Conservation (phyloP, 148 eudicot genomes). For the Selenicereus undatus region DNA sequence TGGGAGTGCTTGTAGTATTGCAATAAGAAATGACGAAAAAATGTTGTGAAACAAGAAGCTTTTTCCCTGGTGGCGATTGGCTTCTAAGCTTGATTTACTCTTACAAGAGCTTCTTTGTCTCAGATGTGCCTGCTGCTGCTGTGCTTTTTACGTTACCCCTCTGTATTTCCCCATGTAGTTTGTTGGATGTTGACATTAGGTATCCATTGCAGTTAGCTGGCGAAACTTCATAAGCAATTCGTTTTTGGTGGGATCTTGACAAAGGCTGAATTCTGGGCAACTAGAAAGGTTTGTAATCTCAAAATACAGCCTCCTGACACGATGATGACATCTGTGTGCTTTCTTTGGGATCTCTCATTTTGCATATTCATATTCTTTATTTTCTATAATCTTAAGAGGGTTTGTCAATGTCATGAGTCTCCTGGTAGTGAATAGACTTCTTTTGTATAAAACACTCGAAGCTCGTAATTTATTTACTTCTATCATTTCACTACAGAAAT, state of each 20-base stretch:
- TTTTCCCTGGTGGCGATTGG: too few relatives aligned
- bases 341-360: background rate
- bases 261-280: slow-evolving; percentile 96
- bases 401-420: background rate
- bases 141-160: background rate
- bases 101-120: background rate
- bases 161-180: slow-evolving; percentile 2
- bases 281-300: slow-evolving; percentile 70
- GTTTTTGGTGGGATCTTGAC: slow-evolving; percentile 67
- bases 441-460: background rate
- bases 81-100: too few relatives aligned
- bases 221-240: slow-evolving; percentile 80
- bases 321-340: background rate
- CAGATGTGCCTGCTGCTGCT: background rate
- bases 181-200: slow-evolving; percentile 11
- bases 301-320: background rate
- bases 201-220: slow-evolving; percentile 69
- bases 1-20: too few relatives aligned
- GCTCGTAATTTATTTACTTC: background rate
- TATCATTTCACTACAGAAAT: slow-evolving; percentile 49
- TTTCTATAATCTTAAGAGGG: background rate
- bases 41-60: too few relatives aligned
- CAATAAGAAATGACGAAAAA: too few relatives aligned
- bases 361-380: background rate
- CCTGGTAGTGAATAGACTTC: background rate